Base-by-base conservation (phyloP, 345 rosid genomes). In the Lumnitzera littorea region DNA sequence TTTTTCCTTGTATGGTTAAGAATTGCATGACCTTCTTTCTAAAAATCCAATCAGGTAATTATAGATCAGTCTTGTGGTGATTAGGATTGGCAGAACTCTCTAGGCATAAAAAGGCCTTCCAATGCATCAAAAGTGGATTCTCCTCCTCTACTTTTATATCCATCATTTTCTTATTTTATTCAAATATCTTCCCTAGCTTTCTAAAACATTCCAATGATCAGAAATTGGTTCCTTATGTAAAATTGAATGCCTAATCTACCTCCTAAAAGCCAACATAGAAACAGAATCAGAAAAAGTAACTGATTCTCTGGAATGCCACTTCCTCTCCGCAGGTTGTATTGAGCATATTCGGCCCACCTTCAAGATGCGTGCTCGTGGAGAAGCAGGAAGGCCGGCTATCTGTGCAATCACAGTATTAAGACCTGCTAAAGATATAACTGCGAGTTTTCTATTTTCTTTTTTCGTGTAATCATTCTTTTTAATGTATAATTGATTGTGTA, bases 261-360 rank as follows among this genome's bases (percentile, higher is more conserved):
- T 36, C 43, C 43, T 4, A 2, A 36, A 36, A 36, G 1, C 11
- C 9, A 4, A 36, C 36, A 29, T 29, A 29, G 36, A 36, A 36
- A 6, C 24, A 20, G 23, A 23, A 54, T 11, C 12, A 54, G 29
- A 25, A 20, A 2, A 29, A 9, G 3, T 20, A 53, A 12, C 27
- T 48, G 9, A 25, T 41, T 54, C n/a, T 15, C 43, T 13, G 49
- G 11, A 17, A 24, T 48, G 16, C 41, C 13, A 23, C 12, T 47
- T 24, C 12, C 46, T 55, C 20, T 52, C 73, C 65, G 55, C 84
- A 95, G 99, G 99, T 95, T 60, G 78, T 91, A 47, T 71, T 95
- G 85, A 86, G 96, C 84, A 61, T 95, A 74, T 79, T 88, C 69
- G 99, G 99, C 48, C 97, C 99, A 14, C 85, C 97, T 17, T 82